Evolutionary conservation across 306 rosid species (phyloP).

Genomic region (Medicago arabica): DNA sequence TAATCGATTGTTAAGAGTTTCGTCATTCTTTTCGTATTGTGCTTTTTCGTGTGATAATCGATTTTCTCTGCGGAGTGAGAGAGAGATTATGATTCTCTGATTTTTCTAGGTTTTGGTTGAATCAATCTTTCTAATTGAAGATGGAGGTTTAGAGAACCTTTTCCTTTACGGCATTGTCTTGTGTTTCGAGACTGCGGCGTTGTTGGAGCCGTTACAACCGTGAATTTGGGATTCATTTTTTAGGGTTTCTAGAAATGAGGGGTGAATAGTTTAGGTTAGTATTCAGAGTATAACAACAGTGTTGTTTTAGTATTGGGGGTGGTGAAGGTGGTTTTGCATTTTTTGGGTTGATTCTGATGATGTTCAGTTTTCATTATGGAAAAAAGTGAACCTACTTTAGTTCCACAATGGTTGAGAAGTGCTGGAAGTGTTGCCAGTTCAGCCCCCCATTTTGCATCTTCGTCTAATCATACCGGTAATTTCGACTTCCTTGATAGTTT

Average conservation of each 20-base stretch:
- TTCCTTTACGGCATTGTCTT: constrained; percentile 43
- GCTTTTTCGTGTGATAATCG: constrained; percentile 28
- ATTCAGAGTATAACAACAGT: constrained; percentile 14
- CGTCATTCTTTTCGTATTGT: constrained; percentile 14
- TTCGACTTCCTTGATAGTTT: background rate
- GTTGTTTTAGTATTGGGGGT: constrained; percentile 47
- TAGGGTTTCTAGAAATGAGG: constrained; percentile 35
- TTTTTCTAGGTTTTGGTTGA: constrained; percentile 47
- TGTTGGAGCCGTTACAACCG: constrained; percentile 39
- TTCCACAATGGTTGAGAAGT: constrained; percentile 98
- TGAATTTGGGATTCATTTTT: constrained; percentile 38
- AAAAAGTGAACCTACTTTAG: constrained; percentile 98
- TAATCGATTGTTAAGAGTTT: constrained; percentile 33
- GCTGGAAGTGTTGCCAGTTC: constrained; percentile 82
- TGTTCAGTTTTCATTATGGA: constrained; percentile 96
- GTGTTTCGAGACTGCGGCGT: constrained; percentile 38
- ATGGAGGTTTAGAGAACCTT: constrained; percentile 63
- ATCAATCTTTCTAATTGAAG: constrained; percentile 60
- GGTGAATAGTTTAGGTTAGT: constrained; percentile 9
- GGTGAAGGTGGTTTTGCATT: constrained; percentile 58
- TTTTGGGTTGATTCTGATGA: constrained; percentile 57
- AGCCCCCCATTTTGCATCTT: constrained; percentile 76
- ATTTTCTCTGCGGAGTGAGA: background rate
- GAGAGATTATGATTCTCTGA: constrained; percentile 56
- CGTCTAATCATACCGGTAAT: constrained; percentile 79